Base-by-base conservation (phyloP, 177 flowering plant genomes). In the Vitis hybrid region DNA sequence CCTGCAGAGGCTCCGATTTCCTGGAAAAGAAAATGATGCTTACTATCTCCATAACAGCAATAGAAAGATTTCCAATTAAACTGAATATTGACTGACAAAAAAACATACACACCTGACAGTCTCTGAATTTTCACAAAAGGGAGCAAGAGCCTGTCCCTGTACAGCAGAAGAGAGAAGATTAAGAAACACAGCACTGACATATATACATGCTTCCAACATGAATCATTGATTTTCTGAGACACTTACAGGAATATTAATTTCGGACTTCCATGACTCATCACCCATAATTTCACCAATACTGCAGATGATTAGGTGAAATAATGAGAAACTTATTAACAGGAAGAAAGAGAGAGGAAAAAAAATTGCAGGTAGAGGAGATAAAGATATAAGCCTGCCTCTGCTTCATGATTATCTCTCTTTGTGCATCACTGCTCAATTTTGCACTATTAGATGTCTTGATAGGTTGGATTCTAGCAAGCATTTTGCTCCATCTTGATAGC, bases 401-500 rank as follows among this genome's bases (percentile, higher is more conserved):
- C 74, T 74, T 87, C 72, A 81, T 81, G 48, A 87, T 62, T 67
- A 78, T 75, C 72, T 85, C 97, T 66, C 84, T 87, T 70, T 83
- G 86, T 21, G 70, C 56, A 65, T 82, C 83, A 75, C 35, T 67
- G 49, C 75, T 61, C 24, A 87, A 78, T 64, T 74, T 87, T 55
- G 74, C 6, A 52, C 84, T 83, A 81, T 81, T 81, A 14, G 80
- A 76, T 81, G 83, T 89, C 84, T 82, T 90, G 65, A 81, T 21
- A 60, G 87, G 81, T 62, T 85, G 97, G 67, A 80, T 87, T 76
- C 88, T 87, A 30, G 86, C 88, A 67, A 92, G 84, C 61, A 84
- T 65, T 73, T 89, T 92, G 87, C 94, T 94, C 98, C 90, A 94
- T 78, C 82, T 87, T 63, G 97, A 67, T 72, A 94, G 71, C 73